phyloP scores from a whole-genome alignment of 257 asterid genomes.

The Solanum okadae region DNA sequence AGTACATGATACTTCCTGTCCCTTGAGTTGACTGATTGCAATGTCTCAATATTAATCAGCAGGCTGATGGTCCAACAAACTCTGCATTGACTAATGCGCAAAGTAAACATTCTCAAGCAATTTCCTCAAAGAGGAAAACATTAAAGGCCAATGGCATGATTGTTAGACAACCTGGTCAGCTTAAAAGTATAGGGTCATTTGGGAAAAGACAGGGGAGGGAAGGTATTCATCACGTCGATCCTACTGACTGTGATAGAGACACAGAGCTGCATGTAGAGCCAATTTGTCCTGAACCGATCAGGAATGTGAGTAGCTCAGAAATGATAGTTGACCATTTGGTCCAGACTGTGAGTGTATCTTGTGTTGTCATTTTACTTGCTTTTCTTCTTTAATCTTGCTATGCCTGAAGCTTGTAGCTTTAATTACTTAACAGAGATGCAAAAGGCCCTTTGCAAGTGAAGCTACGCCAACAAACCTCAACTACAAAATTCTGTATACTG shows the following conservation, averaged over 20 bases:
- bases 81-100: background rate
- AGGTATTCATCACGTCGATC: background rate
- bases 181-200: background rate
- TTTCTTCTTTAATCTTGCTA: background rate
- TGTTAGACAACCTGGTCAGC: background rate
- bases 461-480: background rate
- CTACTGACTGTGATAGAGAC: background rate
- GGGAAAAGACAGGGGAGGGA: background rate
- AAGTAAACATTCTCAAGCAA: background rate
- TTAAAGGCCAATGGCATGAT: background rate
- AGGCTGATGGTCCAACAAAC: background rate
- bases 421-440: background rate
- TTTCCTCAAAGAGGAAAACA: background rate
- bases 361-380: background rate
- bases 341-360: background rate
- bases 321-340: background rate
- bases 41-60: background rate
- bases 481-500: background rate
- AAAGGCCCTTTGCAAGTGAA: background rate
- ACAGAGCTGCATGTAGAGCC: background rate
- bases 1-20: background rate
- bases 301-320: background rate
- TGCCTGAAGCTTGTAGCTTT: background rate
- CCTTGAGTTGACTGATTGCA: background rate
- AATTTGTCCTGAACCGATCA: background rate